Conservation (phyloP, 163 green algal species). For the Scenedesmus sp. region DNA sequence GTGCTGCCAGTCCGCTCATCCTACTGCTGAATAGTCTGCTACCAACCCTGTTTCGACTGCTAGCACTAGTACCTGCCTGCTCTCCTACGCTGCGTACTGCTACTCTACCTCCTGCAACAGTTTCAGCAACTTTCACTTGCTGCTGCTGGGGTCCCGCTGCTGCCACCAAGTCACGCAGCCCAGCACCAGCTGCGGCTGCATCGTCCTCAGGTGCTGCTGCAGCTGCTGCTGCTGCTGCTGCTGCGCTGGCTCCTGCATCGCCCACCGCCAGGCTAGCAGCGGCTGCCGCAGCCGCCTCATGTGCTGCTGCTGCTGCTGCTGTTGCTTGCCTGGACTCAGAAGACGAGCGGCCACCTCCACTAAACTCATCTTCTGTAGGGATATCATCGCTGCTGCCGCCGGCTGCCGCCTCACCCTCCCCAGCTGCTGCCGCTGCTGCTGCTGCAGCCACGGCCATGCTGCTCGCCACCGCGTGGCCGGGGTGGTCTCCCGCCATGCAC, state of each 20-base stretch:
- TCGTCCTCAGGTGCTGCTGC: neutral
- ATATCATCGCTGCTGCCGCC: neutral
- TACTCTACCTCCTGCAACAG: neutral
- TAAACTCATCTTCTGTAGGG: neutral
- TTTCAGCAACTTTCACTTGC: neutral
- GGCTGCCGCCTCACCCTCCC: neutral
- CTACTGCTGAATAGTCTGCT: neutral
- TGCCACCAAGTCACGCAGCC: neutral
- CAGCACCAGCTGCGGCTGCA: neutral
- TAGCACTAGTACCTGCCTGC: neutral
- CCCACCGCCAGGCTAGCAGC: no score
- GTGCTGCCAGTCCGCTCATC: neutral
- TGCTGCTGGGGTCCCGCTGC: neutral
- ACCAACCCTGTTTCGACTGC: neutral
- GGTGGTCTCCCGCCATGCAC: constrained; percentile 38
- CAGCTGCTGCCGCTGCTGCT: neutral
- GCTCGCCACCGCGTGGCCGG: neutral
- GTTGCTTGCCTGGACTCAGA: neutral
- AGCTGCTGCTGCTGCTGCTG: neutral
- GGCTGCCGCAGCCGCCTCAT: neutral
- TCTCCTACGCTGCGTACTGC: neutral
- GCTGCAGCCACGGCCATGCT: neutral
- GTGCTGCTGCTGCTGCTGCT: neutral
- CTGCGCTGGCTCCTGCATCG: neutral
- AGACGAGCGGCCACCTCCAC: neutral